Evolutionary conservation across 2,329 filamentous ascomycete species (phyloP).

Genomic region (Talaromyces marneffei): DNA sequence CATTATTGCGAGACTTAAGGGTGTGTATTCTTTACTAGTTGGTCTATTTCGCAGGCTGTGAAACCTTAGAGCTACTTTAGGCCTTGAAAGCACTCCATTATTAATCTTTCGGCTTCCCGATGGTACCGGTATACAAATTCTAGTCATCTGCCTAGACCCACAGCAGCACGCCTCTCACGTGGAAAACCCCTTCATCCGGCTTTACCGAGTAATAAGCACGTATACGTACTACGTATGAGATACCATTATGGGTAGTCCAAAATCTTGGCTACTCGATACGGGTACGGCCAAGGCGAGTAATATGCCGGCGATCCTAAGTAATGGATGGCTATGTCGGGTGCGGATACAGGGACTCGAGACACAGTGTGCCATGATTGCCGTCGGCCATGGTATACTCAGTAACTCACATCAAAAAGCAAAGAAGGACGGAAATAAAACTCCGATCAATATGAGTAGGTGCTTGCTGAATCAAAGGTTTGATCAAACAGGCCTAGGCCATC

Average conservation of each 20-base stretch:
- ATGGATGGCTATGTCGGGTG: background rate
- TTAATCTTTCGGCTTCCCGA: background rate
- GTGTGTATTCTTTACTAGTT: background rate
- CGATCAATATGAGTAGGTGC: background rate
- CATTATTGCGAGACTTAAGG: background rate
- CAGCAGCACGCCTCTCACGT: background rate
- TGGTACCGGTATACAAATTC: too few relatives aligned
- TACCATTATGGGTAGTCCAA: too few relatives aligned
- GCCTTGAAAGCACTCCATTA: too few relatives aligned
- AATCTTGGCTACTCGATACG: background rate
- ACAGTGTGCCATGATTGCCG: background rate
- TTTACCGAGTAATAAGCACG: too few relatives aligned
- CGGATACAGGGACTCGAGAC: background rate
- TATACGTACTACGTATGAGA: too few relatives aligned
- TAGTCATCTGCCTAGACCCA: background rate
- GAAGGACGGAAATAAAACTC: background rate
- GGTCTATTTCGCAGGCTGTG: background rate
- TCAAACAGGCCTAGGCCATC: background rate
- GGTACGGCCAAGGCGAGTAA: background rate
- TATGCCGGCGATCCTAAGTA: background rate
- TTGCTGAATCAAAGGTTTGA: too few relatives aligned
- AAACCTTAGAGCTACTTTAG: background rate
- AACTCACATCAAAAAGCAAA: background rate
- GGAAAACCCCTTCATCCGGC: too few relatives aligned
- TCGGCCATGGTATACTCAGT: too few relatives aligned